phyloP scores from a whole-genome alignment of 345 rosid species.

The Stellera chamaejasme region DNA sequence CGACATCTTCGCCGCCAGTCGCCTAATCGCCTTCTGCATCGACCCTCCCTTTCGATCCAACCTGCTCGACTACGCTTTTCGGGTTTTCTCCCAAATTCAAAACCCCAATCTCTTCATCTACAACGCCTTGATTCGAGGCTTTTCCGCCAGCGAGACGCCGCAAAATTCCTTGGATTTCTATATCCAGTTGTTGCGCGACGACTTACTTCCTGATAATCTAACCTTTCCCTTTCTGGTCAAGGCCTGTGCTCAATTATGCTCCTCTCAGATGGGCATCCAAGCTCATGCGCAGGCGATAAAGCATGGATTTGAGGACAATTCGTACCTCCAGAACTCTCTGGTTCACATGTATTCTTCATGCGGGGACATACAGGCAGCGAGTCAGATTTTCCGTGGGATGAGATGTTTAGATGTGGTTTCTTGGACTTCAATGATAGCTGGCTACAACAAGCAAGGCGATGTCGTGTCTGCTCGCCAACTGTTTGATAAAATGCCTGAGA shows the following conservation, averaged over 20 bases:
- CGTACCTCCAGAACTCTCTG: constrained; percentile 57
- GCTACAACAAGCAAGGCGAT: constrained; percentile 36
- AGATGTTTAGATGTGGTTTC: constrained; percentile 43
- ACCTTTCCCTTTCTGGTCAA: constrained; percentile 60
- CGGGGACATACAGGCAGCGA: constrained; percentile 43
- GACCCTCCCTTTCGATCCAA: constrained; percentile 12
- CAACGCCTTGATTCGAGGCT: constrained; percentile 50
- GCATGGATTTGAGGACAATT: constrained; percentile 44
- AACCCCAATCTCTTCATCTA: constrained; percentile 51
- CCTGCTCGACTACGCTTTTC: constrained; percentile 31
- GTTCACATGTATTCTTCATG: constrained; percentile 51
- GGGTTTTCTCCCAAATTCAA: constrained; percentile 42
- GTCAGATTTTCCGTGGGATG: constrained; percentile 30
- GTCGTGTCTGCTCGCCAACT: constrained; percentile 39
- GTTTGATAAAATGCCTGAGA: constrained; percentile 75
- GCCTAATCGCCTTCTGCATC: constrained; percentile 39
- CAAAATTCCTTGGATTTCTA: constrained; percentile 35
- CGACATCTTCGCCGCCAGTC: constrained; percentile 52
- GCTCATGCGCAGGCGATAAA: constrained; percentile 45
- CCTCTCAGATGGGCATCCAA: constrained; percentile 37
- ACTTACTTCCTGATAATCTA: constrained; percentile 50
- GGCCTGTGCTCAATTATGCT: constrained; percentile 38
- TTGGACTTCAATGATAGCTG: constrained; percentile 65
- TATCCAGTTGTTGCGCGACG: constrained; percentile 23
- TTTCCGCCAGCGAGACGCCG: constrained; percentile 34